Conservation (phyloP, 2,329 filamentous ascomycete genomes). For the Cercospora nicotianae region DNA sequence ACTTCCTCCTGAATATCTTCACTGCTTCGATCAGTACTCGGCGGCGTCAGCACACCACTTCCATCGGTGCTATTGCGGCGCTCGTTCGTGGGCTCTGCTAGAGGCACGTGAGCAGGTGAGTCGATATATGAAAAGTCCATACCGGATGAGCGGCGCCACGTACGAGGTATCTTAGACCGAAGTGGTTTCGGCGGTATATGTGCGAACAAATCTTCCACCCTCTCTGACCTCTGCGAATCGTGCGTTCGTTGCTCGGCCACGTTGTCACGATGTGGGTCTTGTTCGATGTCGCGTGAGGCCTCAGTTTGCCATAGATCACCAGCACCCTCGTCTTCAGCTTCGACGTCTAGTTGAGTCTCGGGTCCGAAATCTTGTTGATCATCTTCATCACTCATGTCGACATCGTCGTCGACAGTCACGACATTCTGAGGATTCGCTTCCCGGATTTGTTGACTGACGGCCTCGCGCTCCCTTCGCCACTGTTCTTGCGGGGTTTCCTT, state of each 20-base stretch:
- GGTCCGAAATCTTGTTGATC: slow-evolving; percentile 22
- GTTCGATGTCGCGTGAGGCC: slow-evolving; percentile 42
- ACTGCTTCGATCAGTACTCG: slow-evolving; percentile 35
- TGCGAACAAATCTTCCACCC: slow-evolving; percentile 40
- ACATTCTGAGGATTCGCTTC: slow-evolving; percentile 24
- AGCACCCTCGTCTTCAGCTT: slow-evolving; percentile 8
- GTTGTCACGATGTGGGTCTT: slow-evolving; percentile 12
- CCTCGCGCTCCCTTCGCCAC: slow-evolving; percentile 26
- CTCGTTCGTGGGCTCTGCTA: slow-evolving; percentile 10
- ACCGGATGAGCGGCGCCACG: slow-evolving; percentile 45
- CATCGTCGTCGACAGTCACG: slow-evolving; percentile 27
- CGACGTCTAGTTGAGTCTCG: neutral
- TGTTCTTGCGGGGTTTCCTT: neutral
- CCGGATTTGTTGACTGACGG: slow-evolving; percentile 27
- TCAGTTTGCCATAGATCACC: slow-evolving; percentile 52
- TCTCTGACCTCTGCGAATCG: slow-evolving; percentile 23
- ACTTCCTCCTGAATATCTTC: slow-evolving; percentile 16
- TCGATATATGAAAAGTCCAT: slow-evolving; percentile 43
- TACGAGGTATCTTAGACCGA: slow-evolving; percentile 44
- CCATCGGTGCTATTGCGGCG: slow-evolving; percentile 27
- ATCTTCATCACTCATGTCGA: slow-evolving; percentile 18
- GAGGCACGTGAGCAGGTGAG: slow-evolving; percentile 34
- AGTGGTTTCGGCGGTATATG: slow-evolving; percentile 39
- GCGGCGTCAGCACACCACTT: slow-evolving; percentile 39
- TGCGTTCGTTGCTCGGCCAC: neutral